Conservation (phyloP, 768 basidiomycete species). For the Leccinum sublutescens region DNA sequence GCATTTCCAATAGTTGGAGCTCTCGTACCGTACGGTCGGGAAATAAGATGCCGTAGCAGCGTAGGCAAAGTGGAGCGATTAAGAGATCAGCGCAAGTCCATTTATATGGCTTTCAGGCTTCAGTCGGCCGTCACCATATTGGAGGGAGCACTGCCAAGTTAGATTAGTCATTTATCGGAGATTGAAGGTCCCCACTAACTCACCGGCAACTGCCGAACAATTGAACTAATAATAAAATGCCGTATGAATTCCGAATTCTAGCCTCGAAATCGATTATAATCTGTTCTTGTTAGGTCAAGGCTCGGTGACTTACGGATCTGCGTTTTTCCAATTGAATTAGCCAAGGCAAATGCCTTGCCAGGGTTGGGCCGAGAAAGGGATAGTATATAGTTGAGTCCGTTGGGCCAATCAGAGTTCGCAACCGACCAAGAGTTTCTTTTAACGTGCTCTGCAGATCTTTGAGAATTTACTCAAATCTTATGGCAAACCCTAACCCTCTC, state of each 20-base stretch:
- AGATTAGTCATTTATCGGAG: not conserved
- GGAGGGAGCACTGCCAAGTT: not conserved
- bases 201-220: not conserved
- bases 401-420: not conserved
- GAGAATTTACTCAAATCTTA: not conserved
- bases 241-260: not conserved
- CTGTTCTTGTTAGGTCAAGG: not conserved
- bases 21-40: not conserved
- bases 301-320: not conserved
- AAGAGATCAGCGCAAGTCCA: constrained; percentile 1
- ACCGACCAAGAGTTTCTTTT: not conserved
- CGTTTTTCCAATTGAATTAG: not conserved
- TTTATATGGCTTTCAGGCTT: not conserved
- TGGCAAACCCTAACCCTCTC: not conserved
- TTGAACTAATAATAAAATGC: not conserved
- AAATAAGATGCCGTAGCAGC: constrained; percentile 15
- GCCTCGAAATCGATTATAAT: not conserved
- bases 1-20: not conserved
- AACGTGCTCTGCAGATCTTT: not conserved
- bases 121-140: not conserved
- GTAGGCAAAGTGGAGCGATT: constrained; percentile 1
- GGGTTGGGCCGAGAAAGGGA: not conserved
- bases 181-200: not conserved
- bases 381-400: not conserved
- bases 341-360: not conserved